These are phyloP conservation scores for Myotisia sp. DNA, from an alignment of 2,329 filamentous ascomycete genomes.

Conservation along the genomic window DNA sequence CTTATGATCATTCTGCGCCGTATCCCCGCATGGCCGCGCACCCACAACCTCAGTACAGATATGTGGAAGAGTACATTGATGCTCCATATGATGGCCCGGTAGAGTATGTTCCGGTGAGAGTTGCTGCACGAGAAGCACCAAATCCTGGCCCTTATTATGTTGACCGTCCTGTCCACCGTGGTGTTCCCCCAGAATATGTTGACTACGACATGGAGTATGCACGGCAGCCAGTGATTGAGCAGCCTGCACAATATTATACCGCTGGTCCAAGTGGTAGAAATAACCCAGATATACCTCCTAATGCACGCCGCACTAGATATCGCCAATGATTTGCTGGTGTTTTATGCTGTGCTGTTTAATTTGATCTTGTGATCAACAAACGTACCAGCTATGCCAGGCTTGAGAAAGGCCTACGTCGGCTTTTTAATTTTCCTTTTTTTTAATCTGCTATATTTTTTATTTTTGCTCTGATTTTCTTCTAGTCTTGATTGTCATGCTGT, in stretches of 20 bases:
- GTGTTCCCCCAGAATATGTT: conserved; percentile 12
- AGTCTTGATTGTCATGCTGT: too few species aligned
- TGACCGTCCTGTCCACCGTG: conserved; percentile 15
- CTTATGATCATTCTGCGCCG: conserved; percentile 8
- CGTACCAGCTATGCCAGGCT: too few species aligned
- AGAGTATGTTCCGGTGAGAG: conserved; percentile 17
- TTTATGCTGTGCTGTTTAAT: too few species aligned
- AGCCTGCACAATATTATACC: conserved; percentile 12
- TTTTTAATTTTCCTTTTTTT: too few species aligned
- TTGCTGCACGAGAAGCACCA: conserved; percentile 12
- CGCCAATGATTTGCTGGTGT: too few species aligned
- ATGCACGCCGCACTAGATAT: conserved; percentile 11
- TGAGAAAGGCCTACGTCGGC: too few species aligned
- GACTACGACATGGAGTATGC: conserved; percentile 14
- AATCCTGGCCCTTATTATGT: conserved; percentile 15
- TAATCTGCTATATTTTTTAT: too few species aligned
- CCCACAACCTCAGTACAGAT: conserved; percentile 14
- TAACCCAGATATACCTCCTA: conserved; percentile 7
- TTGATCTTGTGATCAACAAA: too few species aligned
- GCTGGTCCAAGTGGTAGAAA: conserved; percentile 7
- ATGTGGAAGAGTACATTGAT: conserved; percentile 16
- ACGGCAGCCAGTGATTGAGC: conserved; percentile 12
- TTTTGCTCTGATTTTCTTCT: too few species aligned
- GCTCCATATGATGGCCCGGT: conserved; percentile 13
- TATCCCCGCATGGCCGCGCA: conserved; percentile 11